phyloP scores from a whole-genome alignment of 495 filamentous ascomycete species.

The Cenococcum geophilum region DNA sequence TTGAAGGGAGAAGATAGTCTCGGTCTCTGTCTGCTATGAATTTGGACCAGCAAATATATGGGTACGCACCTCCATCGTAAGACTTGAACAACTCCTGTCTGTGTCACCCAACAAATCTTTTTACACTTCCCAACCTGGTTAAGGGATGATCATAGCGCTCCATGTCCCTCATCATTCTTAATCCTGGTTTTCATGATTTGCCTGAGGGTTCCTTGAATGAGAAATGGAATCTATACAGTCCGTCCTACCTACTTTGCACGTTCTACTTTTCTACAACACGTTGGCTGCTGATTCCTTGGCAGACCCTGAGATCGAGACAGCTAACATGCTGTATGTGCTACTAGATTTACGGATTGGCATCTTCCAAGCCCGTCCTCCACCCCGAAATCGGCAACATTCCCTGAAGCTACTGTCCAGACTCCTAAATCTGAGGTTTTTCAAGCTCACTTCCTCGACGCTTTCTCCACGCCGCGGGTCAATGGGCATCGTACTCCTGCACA shows the following conservation, averaged over 20 bases:
- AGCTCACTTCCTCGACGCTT: constrained; percentile 40
- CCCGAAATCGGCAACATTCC: constrained; percentile 32
- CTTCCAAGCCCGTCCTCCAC: constrained; percentile 40
- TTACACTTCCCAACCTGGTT: not conserved
- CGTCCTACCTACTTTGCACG: too few species aligned
- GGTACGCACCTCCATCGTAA: constrained; percentile 27
- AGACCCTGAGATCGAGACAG: not conserved
- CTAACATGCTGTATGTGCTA: constrained; percentile 18
- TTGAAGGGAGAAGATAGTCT: constrained; percentile 12
- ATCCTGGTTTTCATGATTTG: not conserved
- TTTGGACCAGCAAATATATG: constrained; percentile 35
- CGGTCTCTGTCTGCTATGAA: constrained; percentile 31
- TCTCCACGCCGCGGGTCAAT: constrained; percentile 37
- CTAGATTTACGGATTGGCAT: constrained; percentile 36
- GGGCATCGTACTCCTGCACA: constrained; percentile 35
- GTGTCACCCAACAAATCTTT: constrained; percentile 1
- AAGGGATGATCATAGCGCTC: not conserved
- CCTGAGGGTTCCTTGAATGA: not conserved
- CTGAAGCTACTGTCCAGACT: constrained; percentile 31
- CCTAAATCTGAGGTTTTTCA: constrained; percentile 34
- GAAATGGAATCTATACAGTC: too few species aligned
- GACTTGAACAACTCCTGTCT: not conserved
- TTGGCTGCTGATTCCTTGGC: too few species aligned
- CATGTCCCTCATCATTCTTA: not conserved
- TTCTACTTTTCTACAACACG: too few species aligned